These are phyloP conservation scores for Fusarium euwallaceae DNA, from an alignment of 2,329 filamentous ascomycete species.

Conservation along the genomic window DNA sequence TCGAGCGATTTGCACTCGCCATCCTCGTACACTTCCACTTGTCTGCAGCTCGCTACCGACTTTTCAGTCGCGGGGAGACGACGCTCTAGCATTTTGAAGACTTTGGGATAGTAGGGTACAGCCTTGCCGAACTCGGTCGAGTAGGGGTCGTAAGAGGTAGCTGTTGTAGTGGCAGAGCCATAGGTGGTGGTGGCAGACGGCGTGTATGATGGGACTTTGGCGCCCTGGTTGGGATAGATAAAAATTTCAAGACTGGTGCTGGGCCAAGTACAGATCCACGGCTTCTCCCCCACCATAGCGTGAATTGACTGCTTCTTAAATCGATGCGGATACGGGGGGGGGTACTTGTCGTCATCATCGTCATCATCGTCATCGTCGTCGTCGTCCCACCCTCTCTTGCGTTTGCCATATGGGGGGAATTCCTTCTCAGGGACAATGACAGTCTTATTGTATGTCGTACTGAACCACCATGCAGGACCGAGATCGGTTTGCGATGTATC, in stretches of 20 bases:
- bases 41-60: slow-evolving; percentile 59
- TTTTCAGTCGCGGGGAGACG: slow-evolving; percentile 54
- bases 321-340: slow-evolving; percentile 40
- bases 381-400: slow-evolving; percentile 48
- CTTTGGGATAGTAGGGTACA: slow-evolving; percentile 60
- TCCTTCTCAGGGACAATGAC: slow-evolving; percentile 63
- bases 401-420: slow-evolving; percentile 50
- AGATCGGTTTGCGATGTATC: slow-evolving; percentile 62
- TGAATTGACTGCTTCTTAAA: slow-evolving; percentile 40
- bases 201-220: slow-evolving; percentile 49
- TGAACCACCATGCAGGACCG: slow-evolving; percentile 69
- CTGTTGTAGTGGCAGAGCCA: slow-evolving; percentile 20
- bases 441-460: slow-evolving; percentile 67
- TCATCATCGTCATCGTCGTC: slow-evolving; percentile 24
- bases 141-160: slow-evolving; percentile 17
- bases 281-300: slow-evolving; percentile 62
- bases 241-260: slow-evolving; percentile 68
- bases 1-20: slow-evolving; percentile 55
- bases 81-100: slow-evolving; percentile 68
- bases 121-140: neutral
- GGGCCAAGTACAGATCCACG: slow-evolving; percentile 72
- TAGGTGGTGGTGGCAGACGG: slow-evolving; percentile 15
- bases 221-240: slow-evolving; percentile 68
- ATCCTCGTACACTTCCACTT: slow-evolving; percentile 59
- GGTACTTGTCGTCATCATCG: slow-evolving; percentile 21